A percentile compares a stretch with the other conserved stretches of the same genome.
phyloP scores from a whole-genome alignment of 2,329 filamentous ascomycete genomes.

The Dichotomopilus funicola region DNA sequence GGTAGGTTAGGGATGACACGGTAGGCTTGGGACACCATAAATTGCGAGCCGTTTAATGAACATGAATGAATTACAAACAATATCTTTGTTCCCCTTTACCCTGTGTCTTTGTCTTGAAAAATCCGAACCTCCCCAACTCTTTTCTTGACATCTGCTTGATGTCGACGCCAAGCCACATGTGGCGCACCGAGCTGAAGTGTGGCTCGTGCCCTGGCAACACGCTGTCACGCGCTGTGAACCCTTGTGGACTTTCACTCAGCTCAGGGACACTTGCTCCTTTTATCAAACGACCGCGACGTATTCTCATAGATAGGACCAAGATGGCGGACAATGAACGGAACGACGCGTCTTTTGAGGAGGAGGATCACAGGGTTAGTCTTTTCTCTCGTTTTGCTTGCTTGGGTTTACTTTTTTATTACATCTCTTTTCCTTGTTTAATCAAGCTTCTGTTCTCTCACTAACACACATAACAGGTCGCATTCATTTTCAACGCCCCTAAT shows the following conservation, averaged over 20 bases:
- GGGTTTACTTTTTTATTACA: not conserved
- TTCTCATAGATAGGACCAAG: not conserved
- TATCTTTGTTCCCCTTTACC: not conserved
- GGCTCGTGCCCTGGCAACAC: conserved; percentile 1
- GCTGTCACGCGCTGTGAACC: not conserved
- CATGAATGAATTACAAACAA: not conserved
- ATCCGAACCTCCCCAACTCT: too few relatives aligned
- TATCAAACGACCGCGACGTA: too few relatives aligned
- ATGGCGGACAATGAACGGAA: conserved; percentile 16
- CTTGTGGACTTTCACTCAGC: not conserved
- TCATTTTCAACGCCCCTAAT: conserved; percentile 46
- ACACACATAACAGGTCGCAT: conserved; percentile 44
- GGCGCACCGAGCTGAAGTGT: conserved; percentile 2
- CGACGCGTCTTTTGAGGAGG: conserved; percentile 28
- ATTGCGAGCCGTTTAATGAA: not conserved
- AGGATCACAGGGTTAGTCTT: conserved; percentile 38
- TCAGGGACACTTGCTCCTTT: too few relatives aligned
- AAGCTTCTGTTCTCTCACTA: not conserved
- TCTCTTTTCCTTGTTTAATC: too few relatives aligned
- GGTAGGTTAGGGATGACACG: not conserved
- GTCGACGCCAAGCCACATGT: conserved; percentile 4
- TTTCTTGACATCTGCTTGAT: too few relatives aligned
- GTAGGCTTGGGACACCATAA: not conserved
- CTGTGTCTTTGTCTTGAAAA: too few relatives aligned
- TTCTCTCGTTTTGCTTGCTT: too few relatives aligned